Conservation (phyloP, 164 flowering plant genomes). For the Akebia trifoliata region DNA sequence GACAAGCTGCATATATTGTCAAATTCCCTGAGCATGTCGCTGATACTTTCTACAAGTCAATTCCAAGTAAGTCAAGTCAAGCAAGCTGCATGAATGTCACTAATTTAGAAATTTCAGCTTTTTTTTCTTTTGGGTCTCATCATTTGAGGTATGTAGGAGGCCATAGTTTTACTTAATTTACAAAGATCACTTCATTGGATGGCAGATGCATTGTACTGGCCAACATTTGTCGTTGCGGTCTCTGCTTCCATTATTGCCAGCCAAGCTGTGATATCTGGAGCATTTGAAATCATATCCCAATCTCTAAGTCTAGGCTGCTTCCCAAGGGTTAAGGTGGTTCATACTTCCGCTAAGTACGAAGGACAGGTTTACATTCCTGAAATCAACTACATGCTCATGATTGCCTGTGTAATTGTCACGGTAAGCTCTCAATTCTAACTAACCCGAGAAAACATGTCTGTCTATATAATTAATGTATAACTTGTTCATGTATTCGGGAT, state of each 20-base stretch:
- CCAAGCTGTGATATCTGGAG: slow-evolving; percentile 74
- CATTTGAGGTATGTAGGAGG: no score
- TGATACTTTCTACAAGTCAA: slow-evolving; percentile 45
- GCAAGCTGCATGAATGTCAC: no score
- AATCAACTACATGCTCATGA: slow-evolving; percentile 59
- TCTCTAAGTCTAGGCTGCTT: slow-evolving; percentile 52
- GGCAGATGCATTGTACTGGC: no score
- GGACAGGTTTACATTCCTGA: slow-evolving; percentile 87
- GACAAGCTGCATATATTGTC: slow-evolving; percentile 66
- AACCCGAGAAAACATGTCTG: no score
- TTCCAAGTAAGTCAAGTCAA: slow-evolving; percentile 37
- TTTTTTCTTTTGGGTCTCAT: no score
- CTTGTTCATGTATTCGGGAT: no score
- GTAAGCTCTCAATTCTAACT: slow-evolving; percentile 21
- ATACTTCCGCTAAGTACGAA: slow-evolving; percentile 64
- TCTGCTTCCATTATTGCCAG: slow-evolving; percentile 74
- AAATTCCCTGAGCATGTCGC: slow-evolving; percentile 34
- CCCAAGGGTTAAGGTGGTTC: slow-evolving; percentile 72
- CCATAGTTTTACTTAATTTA: neutral
- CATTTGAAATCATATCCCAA: slow-evolving; percentile 58
- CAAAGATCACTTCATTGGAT: no score
- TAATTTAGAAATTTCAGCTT: no score
- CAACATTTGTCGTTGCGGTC: slow-evolving; percentile 58
- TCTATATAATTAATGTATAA: no score
- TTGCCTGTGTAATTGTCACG: slow-evolving; percentile 55